These are phyloP conservation scores for Candida rishiriensis DNA, from an alignment of 805 yeast genomes.

Conservation along the genomic window DNA sequence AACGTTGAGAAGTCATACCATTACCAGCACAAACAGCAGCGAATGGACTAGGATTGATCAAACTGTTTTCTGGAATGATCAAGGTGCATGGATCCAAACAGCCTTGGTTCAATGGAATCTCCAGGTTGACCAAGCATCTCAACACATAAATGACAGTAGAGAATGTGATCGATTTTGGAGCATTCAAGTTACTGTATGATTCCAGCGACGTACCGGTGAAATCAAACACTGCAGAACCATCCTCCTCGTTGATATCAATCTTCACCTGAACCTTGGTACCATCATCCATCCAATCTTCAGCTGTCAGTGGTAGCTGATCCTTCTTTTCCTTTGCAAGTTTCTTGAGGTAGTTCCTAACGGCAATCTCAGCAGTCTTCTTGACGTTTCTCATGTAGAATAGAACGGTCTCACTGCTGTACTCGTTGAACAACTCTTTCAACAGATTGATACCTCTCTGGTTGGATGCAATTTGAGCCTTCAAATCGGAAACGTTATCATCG, in stretches of 20 bases:
- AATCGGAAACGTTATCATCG: constrained; percentile 48
- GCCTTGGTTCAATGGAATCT: constrained; percentile 55
- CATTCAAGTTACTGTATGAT: constrained; percentile 48
- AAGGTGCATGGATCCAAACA: constrained; percentile 33
- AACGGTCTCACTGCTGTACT: constrained; percentile 39
- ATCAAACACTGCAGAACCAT: constrained; percentile 45
- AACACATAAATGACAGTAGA: constrained; percentile 51
- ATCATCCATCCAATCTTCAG: constrained; percentile 50
- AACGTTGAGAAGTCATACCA: constrained; percentile 79
- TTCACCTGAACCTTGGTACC: constrained; percentile 45
- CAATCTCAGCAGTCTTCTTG: constrained; percentile 42
- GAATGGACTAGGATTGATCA: constrained; percentile 38
- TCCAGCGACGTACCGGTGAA: constrained; percentile 51
- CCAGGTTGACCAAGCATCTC: constrained; percentile 43
- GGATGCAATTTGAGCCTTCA: constrained; percentile 47
- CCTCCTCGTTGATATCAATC: constrained; percentile 36
- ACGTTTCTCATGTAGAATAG: constrained; percentile 44
- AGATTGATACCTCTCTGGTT: constrained; percentile 48
- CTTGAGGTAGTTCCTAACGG: constrained; percentile 34
- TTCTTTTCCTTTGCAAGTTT: constrained; percentile 37
- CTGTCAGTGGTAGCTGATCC: constrained; percentile 33
- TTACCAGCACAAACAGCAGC: constrained; percentile 46
- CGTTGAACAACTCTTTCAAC: constrained; percentile 37
- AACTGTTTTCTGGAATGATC: constrained; percentile 31
- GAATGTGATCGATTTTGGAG: constrained; percentile 50